Base-by-base conservation (phyloP, 1,139 yeast species). In the Saccharomyces pastorianus region DNA sequence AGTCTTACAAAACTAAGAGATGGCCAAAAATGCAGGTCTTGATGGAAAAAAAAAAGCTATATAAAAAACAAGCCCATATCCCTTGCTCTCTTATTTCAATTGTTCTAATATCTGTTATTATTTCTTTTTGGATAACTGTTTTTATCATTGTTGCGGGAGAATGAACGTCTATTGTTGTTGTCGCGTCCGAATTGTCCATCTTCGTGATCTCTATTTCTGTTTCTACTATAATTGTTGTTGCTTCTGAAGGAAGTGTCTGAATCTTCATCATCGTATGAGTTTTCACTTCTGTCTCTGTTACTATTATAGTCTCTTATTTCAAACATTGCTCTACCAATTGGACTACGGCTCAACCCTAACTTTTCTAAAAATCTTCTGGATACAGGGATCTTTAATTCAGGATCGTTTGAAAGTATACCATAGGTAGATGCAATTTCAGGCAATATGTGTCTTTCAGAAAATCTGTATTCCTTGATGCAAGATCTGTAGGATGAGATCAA, bases 161-260 rank as follows among this genome's bases (percentile, higher is more conserved):
- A 38, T 17, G 44, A 38, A 17, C 44, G 44, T 17, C 44, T 38
- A 13, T 38, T 38, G 44, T 38, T 17, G 11, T 17, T 38, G 3
- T 13, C 25, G 60, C 96, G 65, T 2, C 54, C 53, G 71, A 67
- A 38, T 17, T 17, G 44, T 6, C 2, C 44, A 17, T 49, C 28
- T 1, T 20, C 46, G 4, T 41, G 13, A 38, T 38, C 44, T 14
- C 23, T 17, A 14, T n/a, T 17, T 20, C 8, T 34, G 6, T 31
- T 41, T n/a, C 49, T 29, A 13, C 42, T 29, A 17, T 49, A 32
- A 31, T 46, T 27, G 27, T 38, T 29, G 42, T 47, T 38, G 17
- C 38, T 17, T 26, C 47, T 46, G 8, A 47, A 46, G 13, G 47
- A 44, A 26, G 50, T 41, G 25, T 31, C 38, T n/a, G 42, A 50